Evolutionary conservation across 257 asterid genomes (phyloP).

Genomic region (Solanum tarapatanum): DNA sequence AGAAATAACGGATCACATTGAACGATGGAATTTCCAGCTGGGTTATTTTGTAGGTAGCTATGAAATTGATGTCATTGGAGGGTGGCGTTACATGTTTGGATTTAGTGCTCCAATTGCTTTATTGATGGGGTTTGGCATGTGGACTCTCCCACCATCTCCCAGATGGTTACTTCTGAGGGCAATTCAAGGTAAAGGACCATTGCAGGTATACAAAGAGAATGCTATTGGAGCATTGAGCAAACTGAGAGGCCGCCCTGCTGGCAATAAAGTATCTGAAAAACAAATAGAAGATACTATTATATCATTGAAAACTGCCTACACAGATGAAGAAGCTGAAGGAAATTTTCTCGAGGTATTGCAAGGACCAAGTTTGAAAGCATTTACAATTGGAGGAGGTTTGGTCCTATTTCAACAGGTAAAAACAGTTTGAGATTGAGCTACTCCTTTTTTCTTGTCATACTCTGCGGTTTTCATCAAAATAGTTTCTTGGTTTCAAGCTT

Average conservation of each 20-base stretch:
- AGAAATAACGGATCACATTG: constrained; percentile 1
- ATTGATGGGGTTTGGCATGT: constrained; percentile 83
- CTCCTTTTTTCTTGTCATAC: background rate
- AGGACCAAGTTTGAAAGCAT: constrained; percentile 90
- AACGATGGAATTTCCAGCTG: constrained; percentile 38
- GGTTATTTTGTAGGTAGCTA: constrained; percentile 82
- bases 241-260: constrained; percentile 68
- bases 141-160: constrained; percentile 94
- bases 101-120: constrained; percentile 78
- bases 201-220: constrained; percentile 78
- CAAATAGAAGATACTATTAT: constrained; percentile 67
- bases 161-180: constrained; percentile 96
- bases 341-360: constrained; percentile 67
- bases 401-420: constrained; percentile 96
- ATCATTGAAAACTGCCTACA: constrained; percentile 64
- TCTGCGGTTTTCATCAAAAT: background rate
- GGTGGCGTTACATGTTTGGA: constrained; percentile 97
- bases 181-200: constrained; percentile 75
- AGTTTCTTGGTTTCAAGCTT: background rate
- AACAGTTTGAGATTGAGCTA: background rate
- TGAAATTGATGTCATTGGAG: constrained; percentile 69
- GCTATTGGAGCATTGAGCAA: constrained; percentile 62
- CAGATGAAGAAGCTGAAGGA: constrained; percentile 61
- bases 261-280: constrained; percentile 58
- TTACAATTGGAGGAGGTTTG: constrained; percentile 90